Base-by-base conservation (phyloP, 2,329 filamentous ascomycete genomes). In the Metarhizium robertsii region DNA sequence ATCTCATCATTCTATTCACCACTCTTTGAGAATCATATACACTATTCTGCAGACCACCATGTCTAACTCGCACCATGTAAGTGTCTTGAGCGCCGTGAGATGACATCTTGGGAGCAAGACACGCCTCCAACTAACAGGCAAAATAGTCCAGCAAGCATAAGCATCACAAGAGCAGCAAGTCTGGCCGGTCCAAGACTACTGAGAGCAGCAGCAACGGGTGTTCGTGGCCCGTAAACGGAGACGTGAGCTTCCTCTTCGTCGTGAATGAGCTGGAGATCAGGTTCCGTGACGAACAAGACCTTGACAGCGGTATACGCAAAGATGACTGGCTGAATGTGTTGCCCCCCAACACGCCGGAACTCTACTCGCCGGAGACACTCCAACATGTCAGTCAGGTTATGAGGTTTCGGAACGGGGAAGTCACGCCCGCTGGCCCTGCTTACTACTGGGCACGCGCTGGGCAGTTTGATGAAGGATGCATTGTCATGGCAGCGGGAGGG, bases 231-330 rank as follows among this genome's bases (percentile, higher is more conserved):
- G 13, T 4, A 29, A 48, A 29, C 25, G 20, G 16, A 30, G 45
- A 48, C 6, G 20, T 65, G 2, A 67, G 63, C 38, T 75, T 75
- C 54, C 58, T 75, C 1, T 76, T 76, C 30, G 63, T 71, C 2
- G 64, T 73, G 48, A 73, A 73, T 56, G 67, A 73, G 45, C 60
- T 73, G 3, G 6, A 54, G 1, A 55, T 70, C 25, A 47, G 61
- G 6, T 49, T 50, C 6, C 61, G 60, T 6, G 20, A 30, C 5
- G 20, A 14, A 10, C 16, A 30, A 14, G 0, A 10, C 16, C 10
- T 8, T 20, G 20, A 18, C 38, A 3, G 36, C 16, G 58, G 60
- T 16, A 47, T 53, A n/a, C 53, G 60, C 18, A 47, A 53, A 11
- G 63, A 65, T 43, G 10, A 30, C 4, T 70, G 61, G 63, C 55